phyloP scores from a whole-genome alignment of 306 rosid genomes.

The Lathyrus tuberosus region DNA sequence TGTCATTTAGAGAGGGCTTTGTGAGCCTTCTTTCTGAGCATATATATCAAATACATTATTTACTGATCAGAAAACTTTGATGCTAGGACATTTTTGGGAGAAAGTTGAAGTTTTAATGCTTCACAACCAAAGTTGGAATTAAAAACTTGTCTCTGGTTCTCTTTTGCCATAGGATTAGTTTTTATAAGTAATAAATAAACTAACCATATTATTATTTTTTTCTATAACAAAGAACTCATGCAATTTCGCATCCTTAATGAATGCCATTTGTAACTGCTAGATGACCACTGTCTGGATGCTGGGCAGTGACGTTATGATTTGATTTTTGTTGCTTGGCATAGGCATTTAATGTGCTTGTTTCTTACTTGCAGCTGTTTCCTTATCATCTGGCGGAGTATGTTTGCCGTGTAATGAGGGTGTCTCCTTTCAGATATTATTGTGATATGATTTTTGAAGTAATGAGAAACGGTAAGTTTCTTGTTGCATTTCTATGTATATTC shows the following conservation, averaged over 20 bases:
- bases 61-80: conserved; percentile 27
- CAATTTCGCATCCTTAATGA: conserved; percentile 4
- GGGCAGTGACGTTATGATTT: conserved; percentile 13
- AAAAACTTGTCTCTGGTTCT: conserved; percentile 21
- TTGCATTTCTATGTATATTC: conserved; percentile 41
- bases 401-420: conserved; percentile 96
- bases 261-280: background rate
- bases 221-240: background rate
- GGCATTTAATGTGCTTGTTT: conserved; percentile 44
- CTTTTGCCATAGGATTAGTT: conserved; percentile 1
- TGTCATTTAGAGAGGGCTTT: conserved; percentile 41
- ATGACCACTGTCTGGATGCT: conserved; percentile 10
- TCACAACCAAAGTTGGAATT: background rate
- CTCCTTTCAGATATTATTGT: conserved; percentile 96
- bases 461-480: conserved; percentile 77
- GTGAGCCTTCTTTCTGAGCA: conserved; percentile 33
- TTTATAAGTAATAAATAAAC: conserved; percentile 5
- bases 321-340: conserved; percentile 38
- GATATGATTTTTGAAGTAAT: conserved; percentile 98
- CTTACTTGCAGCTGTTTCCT: conserved; percentile 87
- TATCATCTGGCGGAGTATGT: conserved; percentile 92
- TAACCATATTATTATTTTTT: conserved; percentile 2
- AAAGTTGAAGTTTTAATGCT: conserved; percentile 6
- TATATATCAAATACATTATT: conserved; percentile 27
- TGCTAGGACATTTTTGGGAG: background rate